A percentile compares a stretch with the other conserved stretches of the same genome.
phyloP scores from a whole-genome alignment of 1,284 basidiomycete genomes.

The Fomitopsis pinicola region DNA sequence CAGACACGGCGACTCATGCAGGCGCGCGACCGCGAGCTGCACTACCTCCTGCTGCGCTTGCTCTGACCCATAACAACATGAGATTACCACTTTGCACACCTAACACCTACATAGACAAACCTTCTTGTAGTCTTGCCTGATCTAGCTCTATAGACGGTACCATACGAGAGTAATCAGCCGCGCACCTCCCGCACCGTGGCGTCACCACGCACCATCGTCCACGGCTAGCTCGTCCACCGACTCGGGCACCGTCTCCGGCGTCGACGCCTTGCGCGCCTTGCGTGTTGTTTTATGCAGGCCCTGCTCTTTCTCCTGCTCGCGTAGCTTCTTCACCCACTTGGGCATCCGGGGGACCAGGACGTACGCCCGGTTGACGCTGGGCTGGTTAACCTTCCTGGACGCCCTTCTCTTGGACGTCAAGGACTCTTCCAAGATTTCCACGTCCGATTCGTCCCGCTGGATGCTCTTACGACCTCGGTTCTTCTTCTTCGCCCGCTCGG shows the following conservation, averaged over 20 bases:
- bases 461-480: background rate
- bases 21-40: slow-evolving; percentile 36
- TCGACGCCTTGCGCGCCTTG: background rate
- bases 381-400: background rate
- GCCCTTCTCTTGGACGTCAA: background rate
- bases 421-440: background rate
- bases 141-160: slow-evolving; percentile 2
- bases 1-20: slow-evolving; percentile 46
- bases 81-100: background rate
- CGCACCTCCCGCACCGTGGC: background rate
- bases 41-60: slow-evolving; percentile 11
- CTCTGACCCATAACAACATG: slow-evolving; percentile 7
- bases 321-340: slow-evolving; percentile 18
- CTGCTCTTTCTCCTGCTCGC: slow-evolving; percentile 4
- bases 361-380: background rate
- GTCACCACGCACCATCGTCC: slow-evolving; percentile 16
- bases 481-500: background rate
- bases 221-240: slow-evolving; percentile 12
- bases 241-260: background rate
- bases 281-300: background rate
- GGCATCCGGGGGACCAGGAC: slow-evolving; percentile 20
- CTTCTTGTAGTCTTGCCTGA: slow-evolving; percentile 9
- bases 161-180: background rate
- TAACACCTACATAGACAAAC: slow-evolving; percentile 2
- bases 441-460: background rate